Evolutionary conservation across 441 rosid genomes (phyloP).

Genomic region (Hura crepitans): DNA sequence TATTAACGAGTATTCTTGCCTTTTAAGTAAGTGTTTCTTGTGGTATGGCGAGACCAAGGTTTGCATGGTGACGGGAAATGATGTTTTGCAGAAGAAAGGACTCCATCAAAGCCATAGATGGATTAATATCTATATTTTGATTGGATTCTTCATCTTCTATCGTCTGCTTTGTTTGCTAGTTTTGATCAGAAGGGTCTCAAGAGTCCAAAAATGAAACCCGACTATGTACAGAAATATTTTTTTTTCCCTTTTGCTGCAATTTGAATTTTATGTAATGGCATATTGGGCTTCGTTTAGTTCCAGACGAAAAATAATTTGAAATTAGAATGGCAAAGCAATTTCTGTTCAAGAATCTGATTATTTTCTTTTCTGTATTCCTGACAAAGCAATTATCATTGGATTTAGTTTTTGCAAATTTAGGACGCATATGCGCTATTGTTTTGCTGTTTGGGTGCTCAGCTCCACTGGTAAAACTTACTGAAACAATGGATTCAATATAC

Average conservation of each 20-base stretch:
- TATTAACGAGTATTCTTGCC: constrained; percentile 84
- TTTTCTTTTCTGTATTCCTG: not conserved
- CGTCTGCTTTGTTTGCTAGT: constrained; percentile 68
- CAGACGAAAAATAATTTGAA: not conserved
- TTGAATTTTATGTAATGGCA: not conserved
- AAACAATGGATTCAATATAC: too few species aligned
- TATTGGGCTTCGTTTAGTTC: constrained; percentile 2
- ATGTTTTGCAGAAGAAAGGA: constrained; percentile 60
- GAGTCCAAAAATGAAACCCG: constrained; percentile 45
- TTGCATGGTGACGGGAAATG: constrained; percentile 67
- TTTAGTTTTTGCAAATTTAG: too few species aligned
- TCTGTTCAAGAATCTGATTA: not conserved
- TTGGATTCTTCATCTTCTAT: constrained; percentile 76
- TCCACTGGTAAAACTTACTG: too few species aligned
- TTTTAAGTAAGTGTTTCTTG: constrained; percentile 53
- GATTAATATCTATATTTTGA: constrained; percentile 60
- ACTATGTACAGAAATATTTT: not conserved
- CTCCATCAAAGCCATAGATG: constrained; percentile 57
- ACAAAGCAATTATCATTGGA: too few species aligned
- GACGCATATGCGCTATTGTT: too few species aligned
- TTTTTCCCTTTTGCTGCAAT: not conserved
- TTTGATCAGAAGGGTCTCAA: constrained; percentile 65
- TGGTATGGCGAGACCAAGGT: constrained; percentile 54
- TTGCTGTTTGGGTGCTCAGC: too few species aligned
- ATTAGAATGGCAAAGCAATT: not conserved